phyloP scores from a whole-genome alignment of 257 asterid genomes.

The Vinca minor region DNA sequence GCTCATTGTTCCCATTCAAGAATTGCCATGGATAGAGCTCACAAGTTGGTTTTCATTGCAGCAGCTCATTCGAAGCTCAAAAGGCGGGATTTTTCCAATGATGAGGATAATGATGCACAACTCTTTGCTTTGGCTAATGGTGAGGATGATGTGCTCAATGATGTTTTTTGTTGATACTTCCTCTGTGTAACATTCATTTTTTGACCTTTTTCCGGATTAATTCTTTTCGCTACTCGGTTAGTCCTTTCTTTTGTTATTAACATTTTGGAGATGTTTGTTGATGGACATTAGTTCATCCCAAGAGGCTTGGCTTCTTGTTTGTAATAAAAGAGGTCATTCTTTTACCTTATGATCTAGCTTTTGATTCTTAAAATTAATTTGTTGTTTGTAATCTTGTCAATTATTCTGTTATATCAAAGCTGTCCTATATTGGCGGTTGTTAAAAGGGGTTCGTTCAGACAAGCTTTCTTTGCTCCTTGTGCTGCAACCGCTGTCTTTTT shows the following conservation, averaged over 20 bases:
- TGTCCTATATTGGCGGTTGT: no score
- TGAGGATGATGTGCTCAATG: conserved; percentile 97
- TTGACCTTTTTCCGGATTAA: conserved; percentile 16
- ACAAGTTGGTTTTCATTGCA: conserved; percentile 76
- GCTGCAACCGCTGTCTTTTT: conserved; percentile 3
- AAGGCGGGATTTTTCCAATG: conserved; percentile 40
- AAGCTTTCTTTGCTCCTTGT: background rate
- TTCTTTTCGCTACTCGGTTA: conserved; percentile 25
- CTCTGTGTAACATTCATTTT: conserved; percentile 57
- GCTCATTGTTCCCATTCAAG: conserved; percentile 60
- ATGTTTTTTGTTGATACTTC: conserved; percentile 92
- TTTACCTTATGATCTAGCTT: no score
- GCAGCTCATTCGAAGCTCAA: conserved; percentile 74
- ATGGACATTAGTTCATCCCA: no score
- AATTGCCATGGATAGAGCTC: conserved; percentile 73
- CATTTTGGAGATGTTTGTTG: conserved; percentile 22
- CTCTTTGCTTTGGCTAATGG: conserved; percentile 73
- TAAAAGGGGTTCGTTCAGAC: no score
- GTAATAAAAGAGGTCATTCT: no score
- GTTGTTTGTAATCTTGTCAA: no score
- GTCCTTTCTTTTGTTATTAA: conserved; percentile 19
- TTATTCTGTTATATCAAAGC: background rate
- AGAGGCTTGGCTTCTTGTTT: no score
- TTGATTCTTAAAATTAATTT: conserved; percentile 22
- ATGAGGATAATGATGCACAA: conserved; percentile 69